phyloP scores from a whole-genome alignment of 768 basidiomycete genomes.

The Lyophyllum decastes region DNA sequence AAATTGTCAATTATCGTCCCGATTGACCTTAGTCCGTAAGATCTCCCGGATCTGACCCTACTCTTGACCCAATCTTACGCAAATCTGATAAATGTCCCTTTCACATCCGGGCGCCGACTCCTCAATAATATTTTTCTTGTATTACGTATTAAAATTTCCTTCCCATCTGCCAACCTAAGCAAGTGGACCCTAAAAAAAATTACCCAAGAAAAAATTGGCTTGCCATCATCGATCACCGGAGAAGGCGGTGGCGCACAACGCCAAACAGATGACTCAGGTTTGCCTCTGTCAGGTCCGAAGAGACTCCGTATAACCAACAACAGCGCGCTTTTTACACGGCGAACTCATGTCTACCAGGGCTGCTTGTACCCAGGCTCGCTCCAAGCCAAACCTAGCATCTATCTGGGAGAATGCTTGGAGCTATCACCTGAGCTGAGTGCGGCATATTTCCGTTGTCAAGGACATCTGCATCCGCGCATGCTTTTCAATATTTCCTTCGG shows the following conservation, averaged over 20 bases:
- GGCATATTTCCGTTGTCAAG: not conserved
- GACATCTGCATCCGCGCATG: not conserved
- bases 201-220: not conserved
- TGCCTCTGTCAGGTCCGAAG: not conserved
- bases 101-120: not conserved
- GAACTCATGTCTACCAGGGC: constrained; percentile 1
- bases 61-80: constrained; percentile 6
- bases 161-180: not conserved
- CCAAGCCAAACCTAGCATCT: not conserved
- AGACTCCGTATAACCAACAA: not conserved
- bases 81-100: not conserved
- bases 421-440: not conserved
- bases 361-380: not conserved
- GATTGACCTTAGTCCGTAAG: not conserved
- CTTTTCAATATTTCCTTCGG: not conserved
- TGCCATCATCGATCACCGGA: not conserved
- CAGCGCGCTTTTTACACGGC: constrained; percentile 5
- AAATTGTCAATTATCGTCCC: not conserved
- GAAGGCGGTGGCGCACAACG: constrained; percentile 9
- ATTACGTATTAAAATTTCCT: not conserved
- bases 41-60: constrained; percentile 10
- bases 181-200: not conserved
- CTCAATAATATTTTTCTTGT: not conserved
- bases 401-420: not conserved
- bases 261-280: constrained; percentile 3